These are phyloP conservation scores for Colletotrichum australisinense DNA, from an alignment of 2,329 filamentous ascomycete genomes.

Conservation along the genomic window DNA sequence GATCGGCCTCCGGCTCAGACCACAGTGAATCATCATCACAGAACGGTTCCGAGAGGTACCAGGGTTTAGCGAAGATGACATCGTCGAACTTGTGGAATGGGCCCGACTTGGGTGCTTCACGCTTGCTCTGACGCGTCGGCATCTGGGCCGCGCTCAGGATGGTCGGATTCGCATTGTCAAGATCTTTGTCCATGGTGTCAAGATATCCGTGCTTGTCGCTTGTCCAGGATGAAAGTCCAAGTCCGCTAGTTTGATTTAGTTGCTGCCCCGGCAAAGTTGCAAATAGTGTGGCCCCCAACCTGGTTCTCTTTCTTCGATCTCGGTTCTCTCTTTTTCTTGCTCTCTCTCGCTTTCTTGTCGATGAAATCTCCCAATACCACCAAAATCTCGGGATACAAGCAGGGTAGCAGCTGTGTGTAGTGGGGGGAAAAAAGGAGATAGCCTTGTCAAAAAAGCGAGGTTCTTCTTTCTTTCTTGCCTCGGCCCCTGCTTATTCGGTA, in stretches of 20 bases:
- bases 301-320: slow-evolving; percentile 20
- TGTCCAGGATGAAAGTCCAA: background rate
- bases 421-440: slow-evolving; percentile 10
- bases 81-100: slow-evolving; percentile 60
- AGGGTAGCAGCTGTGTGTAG: background rate
- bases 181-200: slow-evolving; percentile 51
- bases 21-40: slow-evolving; percentile 50
- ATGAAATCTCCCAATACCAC: background rate
- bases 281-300: slow-evolving; percentile 6
- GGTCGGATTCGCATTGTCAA: slow-evolving; percentile 90
- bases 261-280: slow-evolving; percentile 18
- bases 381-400: slow-evolving; percentile 3
- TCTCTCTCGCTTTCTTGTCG: background rate
- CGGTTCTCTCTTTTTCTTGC: background rate
- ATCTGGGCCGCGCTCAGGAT: slow-evolving; percentile 90
- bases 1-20: slow-evolving; percentile 50
- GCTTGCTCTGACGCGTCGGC: slow-evolving; percentile 76
- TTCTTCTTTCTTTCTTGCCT: background rate
- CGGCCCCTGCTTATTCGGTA: slow-evolving; percentile 22
- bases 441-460: background rate
- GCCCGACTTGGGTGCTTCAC: slow-evolving; percentile 57
- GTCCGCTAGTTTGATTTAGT: background rate
- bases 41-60: slow-evolving; percentile 55
- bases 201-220: slow-evolving; percentile 1
- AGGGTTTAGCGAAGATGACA: slow-evolving; percentile 58